phyloP scores from a whole-genome alignment of 768 basidiomycete genomes.

The Phanerochaete sordida region DNA sequence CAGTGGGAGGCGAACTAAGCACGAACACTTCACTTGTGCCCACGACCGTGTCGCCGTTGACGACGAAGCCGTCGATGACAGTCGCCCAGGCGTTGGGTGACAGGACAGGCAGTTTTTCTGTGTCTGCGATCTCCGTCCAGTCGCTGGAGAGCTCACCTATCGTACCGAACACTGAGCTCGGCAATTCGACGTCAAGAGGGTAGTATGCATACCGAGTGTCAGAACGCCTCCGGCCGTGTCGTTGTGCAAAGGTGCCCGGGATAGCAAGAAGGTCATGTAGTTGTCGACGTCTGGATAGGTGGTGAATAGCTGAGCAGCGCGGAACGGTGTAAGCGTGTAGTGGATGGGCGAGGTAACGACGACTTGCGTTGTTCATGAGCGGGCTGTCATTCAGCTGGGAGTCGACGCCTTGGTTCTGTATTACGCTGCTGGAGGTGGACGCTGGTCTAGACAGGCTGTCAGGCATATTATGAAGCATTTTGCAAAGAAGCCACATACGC shows the following conservation, averaged over 20 bases:
- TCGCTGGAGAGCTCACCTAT: neutral
- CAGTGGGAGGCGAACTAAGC: too few relatives aligned
- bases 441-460: neutral
- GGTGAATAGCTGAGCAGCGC: slow-evolving; percentile 2
- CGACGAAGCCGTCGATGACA: slow-evolving; percentile 11
- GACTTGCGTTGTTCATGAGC: neutral
- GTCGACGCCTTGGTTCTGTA: neutral
- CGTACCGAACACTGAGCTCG: neutral
- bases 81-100: slow-evolving; percentile 2
- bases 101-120: neutral
- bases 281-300: slow-evolving; percentile 1
- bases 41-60: slow-evolving; percentile 5
- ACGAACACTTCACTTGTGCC: neutral
- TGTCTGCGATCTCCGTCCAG: neutral
- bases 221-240: slow-evolving; percentile 13
- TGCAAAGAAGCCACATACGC: slow-evolving; percentile 2
- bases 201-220: slow-evolving; percentile 6
- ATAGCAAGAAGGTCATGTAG: slow-evolving; percentile 15
- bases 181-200: neutral
- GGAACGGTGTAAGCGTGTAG: neutral
- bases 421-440: neutral
- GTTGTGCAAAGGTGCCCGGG: slow-evolving; percentile 5
- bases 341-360: neutral
- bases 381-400: slow-evolving; percentile 2
- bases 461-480: neutral